These are phyloP conservation scores for Paramarasmius palmivorus DNA, from an alignment of 1,284 basidiomycete species.

Conservation along the genomic window DNA sequence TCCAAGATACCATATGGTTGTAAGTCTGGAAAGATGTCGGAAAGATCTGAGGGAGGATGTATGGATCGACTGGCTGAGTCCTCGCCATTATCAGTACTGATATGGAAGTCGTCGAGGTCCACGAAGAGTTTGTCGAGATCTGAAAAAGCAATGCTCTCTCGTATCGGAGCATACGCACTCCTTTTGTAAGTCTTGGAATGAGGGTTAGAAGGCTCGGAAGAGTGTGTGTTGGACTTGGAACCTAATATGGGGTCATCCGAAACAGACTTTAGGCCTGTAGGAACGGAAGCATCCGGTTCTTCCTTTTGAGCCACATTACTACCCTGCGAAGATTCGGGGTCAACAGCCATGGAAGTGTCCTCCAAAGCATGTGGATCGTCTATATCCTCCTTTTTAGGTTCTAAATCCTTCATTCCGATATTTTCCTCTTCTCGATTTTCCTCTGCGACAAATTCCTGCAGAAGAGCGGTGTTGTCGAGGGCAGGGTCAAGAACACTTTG, in stretches of 20 bases:
- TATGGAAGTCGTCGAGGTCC: slow-evolving; percentile 48
- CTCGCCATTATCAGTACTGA: slow-evolving; percentile 37
- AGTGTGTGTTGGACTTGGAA: slow-evolving; percentile 37
- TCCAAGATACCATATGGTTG: slow-evolving; percentile 55
- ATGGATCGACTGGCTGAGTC: slow-evolving; percentile 32
- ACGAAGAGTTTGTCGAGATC: slow-evolving; percentile 61
- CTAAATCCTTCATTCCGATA: slow-evolving; percentile 33
- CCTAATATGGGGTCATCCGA: slow-evolving; percentile 55
- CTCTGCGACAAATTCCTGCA: slow-evolving; percentile 53
- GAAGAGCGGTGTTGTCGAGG: slow-evolving; percentile 47
- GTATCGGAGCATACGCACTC: slow-evolving; percentile 52
- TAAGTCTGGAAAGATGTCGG: slow-evolving; percentile 65
- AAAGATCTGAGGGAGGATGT: slow-evolving; percentile 46
- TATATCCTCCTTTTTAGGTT: slow-evolving; percentile 64
- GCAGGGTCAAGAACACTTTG: slow-evolving; percentile 52
- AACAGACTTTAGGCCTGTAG: slow-evolving; percentile 30
- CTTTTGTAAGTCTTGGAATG: slow-evolving; percentile 40
- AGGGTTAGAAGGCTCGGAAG: slow-evolving; percentile 21
- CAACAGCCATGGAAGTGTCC: slow-evolving; percentile 23
- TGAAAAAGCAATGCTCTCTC: slow-evolving; percentile 60
- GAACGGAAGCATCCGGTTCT: background rate
- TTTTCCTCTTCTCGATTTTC: slow-evolving; percentile 26
- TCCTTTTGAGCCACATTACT: background rate
- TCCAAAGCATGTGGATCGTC: slow-evolving; percentile 55
- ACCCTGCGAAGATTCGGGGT: slow-evolving; percentile 29